Percentiles rank a stretch among this genome's conserved stretches.
These are phyloP conservation scores for Anthostomella pinea DNA, from an alignment of 2,329 filamentous ascomycete species.

Conservation along the genomic window DNA sequence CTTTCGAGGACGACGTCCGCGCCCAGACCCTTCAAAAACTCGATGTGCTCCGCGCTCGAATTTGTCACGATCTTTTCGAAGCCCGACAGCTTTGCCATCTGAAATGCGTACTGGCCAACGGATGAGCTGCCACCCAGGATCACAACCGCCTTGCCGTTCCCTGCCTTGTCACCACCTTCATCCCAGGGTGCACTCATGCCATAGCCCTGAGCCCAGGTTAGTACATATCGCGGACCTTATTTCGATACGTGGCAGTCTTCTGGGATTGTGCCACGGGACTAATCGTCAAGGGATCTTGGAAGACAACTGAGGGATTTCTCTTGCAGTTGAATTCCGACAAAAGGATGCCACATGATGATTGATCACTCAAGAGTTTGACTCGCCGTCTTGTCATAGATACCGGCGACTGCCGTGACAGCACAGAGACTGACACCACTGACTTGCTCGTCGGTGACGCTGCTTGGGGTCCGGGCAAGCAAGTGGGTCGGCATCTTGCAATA, in stretches of 20 bases:
- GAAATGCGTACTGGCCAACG: slow-evolving; percentile 34
- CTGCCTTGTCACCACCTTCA: slow-evolving; percentile 17
- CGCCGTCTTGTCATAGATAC: slow-evolving; percentile 20
- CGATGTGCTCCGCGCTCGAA: slow-evolving; percentile 27
- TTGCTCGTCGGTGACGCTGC: slow-evolving; percentile 28
- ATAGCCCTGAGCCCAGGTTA: no score
- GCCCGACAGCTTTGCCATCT: slow-evolving; percentile 32
- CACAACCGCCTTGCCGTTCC: slow-evolving; percentile 20
- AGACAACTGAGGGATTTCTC: no score
- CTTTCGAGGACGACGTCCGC: slow-evolving; percentile 30
- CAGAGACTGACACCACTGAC: slow-evolving; percentile 27
- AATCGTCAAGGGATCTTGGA: no score
- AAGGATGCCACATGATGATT: no score
- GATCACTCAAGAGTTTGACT: no score
- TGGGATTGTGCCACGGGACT: no score
- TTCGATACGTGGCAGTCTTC: no score
- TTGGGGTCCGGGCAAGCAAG: slow-evolving; percentile 32
- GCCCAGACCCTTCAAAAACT: slow-evolving; percentile 18
- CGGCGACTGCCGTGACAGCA: slow-evolving; percentile 20
- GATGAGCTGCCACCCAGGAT: slow-evolving; percentile 36
- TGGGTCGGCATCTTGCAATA: slow-evolving; percentile 34
- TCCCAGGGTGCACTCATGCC: slow-evolving; percentile 32
- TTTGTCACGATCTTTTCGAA: slow-evolving; percentile 33
- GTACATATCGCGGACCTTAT: no score
- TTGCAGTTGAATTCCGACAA: no score